A percentile compares a stretch with the other conserved stretches of the same genome.
Evolutionary conservation across 2,329 filamentous ascomycete genomes (phyloP).

Genomic region (Cladosporium velox): DNA sequence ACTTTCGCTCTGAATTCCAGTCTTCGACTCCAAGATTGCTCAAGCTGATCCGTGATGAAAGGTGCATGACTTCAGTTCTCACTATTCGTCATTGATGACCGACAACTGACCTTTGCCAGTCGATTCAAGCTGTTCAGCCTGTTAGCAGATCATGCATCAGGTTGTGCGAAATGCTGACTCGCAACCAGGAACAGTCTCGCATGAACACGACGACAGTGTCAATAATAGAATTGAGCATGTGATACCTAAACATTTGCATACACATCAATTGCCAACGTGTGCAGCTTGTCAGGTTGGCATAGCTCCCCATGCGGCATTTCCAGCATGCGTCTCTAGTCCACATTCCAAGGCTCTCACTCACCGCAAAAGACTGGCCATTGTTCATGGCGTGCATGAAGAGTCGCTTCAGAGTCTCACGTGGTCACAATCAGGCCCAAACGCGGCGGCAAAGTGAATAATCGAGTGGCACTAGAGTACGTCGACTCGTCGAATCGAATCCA

Average conservation of each 20-base stretch:
- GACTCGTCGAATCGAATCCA: not conserved
- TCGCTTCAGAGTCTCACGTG: not conserved
- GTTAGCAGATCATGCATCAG: not conserved
- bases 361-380: not conserved
- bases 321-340: not conserved
- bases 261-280: not conserved
- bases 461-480: slow-evolving; percentile 3
- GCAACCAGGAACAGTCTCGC: not conserved
- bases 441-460: slow-evolving; percentile 8
- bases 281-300: not conserved
- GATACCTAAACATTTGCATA: not conserved
- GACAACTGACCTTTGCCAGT: not conserved
- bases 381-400: slow-evolving; percentile 2
- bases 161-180: not conserved
- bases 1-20: not conserved
- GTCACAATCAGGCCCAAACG: not conserved
- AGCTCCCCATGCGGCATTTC: not conserved
- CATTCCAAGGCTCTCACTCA: not conserved
- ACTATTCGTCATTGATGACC: not conserved
- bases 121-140: not conserved
- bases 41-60: not conserved
- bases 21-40: not conserved
- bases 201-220: not conserved
- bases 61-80: not conserved
- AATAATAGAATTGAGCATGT: not conserved